Conservation (phyloP, 768 basidiomycete genomes). For the Lentinula sp. region DNA sequence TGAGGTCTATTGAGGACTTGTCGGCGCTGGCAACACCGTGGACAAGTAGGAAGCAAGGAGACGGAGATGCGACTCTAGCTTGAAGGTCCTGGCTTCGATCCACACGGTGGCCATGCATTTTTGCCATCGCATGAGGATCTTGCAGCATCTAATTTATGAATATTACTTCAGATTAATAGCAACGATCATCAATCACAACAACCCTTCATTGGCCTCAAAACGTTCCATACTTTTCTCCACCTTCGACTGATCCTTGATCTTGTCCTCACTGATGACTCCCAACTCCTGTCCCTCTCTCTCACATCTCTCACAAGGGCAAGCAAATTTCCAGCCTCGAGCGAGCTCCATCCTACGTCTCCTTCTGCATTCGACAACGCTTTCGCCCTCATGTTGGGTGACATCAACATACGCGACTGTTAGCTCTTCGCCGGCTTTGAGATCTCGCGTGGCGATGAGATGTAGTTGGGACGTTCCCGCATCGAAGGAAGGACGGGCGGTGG, state of each 20-base stretch:
- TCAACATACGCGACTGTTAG: slow-evolving; percentile 76
- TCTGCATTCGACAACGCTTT: slow-evolving; percentile 49
- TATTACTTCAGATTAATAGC: not conserved
- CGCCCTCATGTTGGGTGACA: slow-evolving; percentile 47
- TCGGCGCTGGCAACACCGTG: no score
- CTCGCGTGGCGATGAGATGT: slow-evolving; percentile 57
- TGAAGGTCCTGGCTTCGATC: slow-evolving; percentile 81
- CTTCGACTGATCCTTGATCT: slow-evolving; percentile 46
- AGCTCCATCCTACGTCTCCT: slow-evolving; percentile 67
- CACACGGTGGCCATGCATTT: slow-evolving; percentile 58
- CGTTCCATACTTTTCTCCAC: slow-evolving; percentile 28
- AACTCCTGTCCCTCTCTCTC: slow-evolving; percentile 41
- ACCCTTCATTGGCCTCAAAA: slow-evolving; percentile 15
- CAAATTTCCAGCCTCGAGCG: slow-evolving; percentile 77
- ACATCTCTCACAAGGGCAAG: slow-evolving; percentile 68
- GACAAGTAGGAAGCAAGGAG: no score
- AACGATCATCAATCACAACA: not conserved
- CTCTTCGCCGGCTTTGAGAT: slow-evolving; percentile 71
- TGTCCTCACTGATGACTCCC: slow-evolving; percentile 24
- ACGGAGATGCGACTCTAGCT: slow-evolving; percentile 15
- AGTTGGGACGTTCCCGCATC: slow-evolving; percentile 61
- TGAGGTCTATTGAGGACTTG: no score
- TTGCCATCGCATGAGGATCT: not conserved
- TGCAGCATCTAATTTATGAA: not conserved
- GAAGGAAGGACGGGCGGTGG: slow-evolving; percentile 63